Percentiles rank a stretch among this genome's conserved stretches.
Conservation (phyloP, 1,284 basidiomycete species). For the Cryptococcus sp. region DNA sequence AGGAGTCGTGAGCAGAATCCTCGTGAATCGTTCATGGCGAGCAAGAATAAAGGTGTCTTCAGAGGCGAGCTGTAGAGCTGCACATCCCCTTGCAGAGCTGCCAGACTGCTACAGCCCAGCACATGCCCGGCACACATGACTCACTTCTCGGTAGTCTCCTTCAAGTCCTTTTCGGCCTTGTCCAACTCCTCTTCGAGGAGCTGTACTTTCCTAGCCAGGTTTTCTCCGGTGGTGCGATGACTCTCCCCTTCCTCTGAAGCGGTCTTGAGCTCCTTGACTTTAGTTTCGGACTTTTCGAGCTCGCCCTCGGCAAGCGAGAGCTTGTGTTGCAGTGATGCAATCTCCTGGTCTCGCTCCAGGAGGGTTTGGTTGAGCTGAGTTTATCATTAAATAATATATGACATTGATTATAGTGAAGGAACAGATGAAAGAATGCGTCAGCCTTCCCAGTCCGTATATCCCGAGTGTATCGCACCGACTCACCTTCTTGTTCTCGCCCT, state of each 20-base stretch:
- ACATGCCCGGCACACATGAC: conserved; percentile 49
- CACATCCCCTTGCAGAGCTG: no score
- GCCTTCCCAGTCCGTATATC: background rate
- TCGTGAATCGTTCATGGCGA: background rate
- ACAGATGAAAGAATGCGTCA: conserved; percentile 2
- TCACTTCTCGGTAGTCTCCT: conserved; percentile 96
- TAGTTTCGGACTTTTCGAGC: conserved; percentile 74
- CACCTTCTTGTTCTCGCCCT: conserved; percentile 76
- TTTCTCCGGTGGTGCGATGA: conserved; percentile 74
- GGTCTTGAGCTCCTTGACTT: conserved; percentile 70
- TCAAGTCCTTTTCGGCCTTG: conserved; percentile 91
- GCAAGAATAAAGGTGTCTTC: background rate
- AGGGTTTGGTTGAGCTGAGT: conserved; percentile 67
- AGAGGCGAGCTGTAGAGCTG: no score
- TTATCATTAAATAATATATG: background rate
- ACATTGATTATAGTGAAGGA: background rate
- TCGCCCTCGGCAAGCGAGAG: conserved; percentile 70
- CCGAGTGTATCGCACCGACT: conserved; percentile 12
- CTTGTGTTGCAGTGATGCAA: conserved; percentile 78
- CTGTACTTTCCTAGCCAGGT: conserved; percentile 79
- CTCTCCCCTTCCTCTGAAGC: conserved; percentile 71
- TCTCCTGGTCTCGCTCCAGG: conserved; percentile 85
- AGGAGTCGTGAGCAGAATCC: conserved; percentile 4
- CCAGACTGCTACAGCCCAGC: no score
- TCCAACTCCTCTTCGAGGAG: conserved; percentile 95